These are phyloP conservation scores for Salix dunnii DNA, from an alignment of 345 rosid species.

Conservation along the genomic window DNA sequence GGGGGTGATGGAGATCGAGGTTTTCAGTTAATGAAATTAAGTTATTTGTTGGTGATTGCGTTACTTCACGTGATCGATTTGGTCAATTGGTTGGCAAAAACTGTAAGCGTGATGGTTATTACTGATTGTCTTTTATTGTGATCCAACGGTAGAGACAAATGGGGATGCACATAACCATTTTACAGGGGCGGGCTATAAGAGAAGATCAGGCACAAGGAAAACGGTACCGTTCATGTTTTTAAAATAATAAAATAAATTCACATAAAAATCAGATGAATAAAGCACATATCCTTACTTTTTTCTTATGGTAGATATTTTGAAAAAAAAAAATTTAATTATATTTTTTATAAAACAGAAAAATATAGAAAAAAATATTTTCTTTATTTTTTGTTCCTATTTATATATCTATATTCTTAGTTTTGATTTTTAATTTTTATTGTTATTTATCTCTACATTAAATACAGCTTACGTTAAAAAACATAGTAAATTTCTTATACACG, in stretches of 20 bases:
- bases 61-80: constrained; percentile 1
- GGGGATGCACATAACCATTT: neutral
- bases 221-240: neutral
- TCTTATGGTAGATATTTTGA: too few species aligned
- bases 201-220: neutral
- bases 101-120: neutral
- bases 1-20: neutral
- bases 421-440: too few species aligned
- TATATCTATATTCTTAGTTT: too few species aligned
- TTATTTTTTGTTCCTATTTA: too few species aligned
- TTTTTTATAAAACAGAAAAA: too few species aligned
- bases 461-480: too few species aligned
- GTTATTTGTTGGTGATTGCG: neutral
- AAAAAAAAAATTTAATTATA: neutral
- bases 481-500: too few species aligned
- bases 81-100: neutral
- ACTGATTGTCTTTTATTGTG: neutral
- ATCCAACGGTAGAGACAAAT: constrained; percentile 2
- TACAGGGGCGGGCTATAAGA: neutral
- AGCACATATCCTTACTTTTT: too few species aligned
- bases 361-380: neutral
- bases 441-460: too few species aligned
- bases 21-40: neutral
- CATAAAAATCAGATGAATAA: too few species aligned
- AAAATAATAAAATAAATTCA: too few species aligned